Evolutionary conservation across 1,284 basidiomycete species (phyloP), one percentile per base, ranked within the genome.

Genomic region (Sanghuangporus sanghuang): DNA sequence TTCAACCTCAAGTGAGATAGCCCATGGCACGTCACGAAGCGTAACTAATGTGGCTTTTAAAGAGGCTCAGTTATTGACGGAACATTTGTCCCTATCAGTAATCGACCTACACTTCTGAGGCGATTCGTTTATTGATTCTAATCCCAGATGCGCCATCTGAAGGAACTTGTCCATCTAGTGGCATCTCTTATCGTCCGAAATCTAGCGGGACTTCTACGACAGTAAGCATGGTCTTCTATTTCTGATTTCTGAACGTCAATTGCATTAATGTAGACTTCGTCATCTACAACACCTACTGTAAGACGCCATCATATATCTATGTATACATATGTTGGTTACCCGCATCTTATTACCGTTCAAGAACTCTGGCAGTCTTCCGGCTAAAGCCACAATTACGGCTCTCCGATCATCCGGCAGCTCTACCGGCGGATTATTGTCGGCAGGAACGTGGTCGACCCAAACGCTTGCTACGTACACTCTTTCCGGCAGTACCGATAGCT

Each of bases 101-200:
- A 72, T 42, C 57, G 16, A 49, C 39, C 54, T 6, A 21, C 36
- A n/a, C 39, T 48, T 57, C 18, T 52, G 18, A 40, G 4, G 18
- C 48, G 35, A 53, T n/a, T 42, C 57, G 11, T 9, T 18, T 63
- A 63, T n/a, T 48, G 18, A 38, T 38, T 21, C 32, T n/a, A 8
- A 57, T 62, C 60, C 52, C 63, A 87, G 88, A 82, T 71, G 77
- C 85, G 1, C 84, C 85, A 0, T 67, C 73, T n/a, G 66, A 72
- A 27, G 80, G 82, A 38, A 75, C 79, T 21, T 90, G 87, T 69
- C 76, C 80, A 0, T 78, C 78, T 6, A 77, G 71, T 40, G 86
- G 84, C n/a, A 81, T 92, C 69, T 81, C 78, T 66, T 92, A 90
- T 71, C 79, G 78, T n/a, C 81, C 79, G 0, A 91, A 89, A 73